Base-by-base conservation (phyloP, 2,329 filamentous ascomycete species). In the Cyanodermella asteris region DNA sequence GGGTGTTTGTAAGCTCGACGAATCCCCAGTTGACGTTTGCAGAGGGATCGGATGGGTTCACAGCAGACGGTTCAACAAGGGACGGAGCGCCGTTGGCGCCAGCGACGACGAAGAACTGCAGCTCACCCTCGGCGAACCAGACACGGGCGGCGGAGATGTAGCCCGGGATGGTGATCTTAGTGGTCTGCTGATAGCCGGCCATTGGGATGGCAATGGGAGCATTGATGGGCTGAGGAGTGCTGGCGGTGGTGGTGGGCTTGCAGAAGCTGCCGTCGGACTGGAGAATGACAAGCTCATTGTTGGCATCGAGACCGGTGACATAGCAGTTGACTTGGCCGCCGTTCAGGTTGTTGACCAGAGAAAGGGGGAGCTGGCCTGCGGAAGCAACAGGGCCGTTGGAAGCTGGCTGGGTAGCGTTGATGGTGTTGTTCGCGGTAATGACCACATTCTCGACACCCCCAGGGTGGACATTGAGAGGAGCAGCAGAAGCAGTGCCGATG, bases 21-120 rank as follows among this genome's bases (percentile, higher is more conserved):
- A 76, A 77, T 14, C 57, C 61, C 71, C 71, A 77, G 30, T 55
- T 47, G 23, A 61, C 47, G 18, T 59, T 49, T 40, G 67, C 66
- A 42, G 74, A 76, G 3, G 56, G 46, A 38, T 77, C 72, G 0
- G 56, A 44, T 0, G 55, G 43, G 43, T 81, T 81, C 16, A 64
- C 72, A 14, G 72, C 65, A 7, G 68, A 71, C 0, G 76, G 76
- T 47, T 81, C 74, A 21, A 81, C 74, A 8, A 82, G 55, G 2
- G 65, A 70, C 13, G 38, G 35, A 5, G 75, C 69, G 10, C 66
- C 68, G 15, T 38, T 34, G 6, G 32, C 40, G 10, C 27, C 28
- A 5, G 66, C 70, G 44, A 81, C 82, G 26, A 81, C 45, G 8
- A 65, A 52, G 46, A 82, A 82, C 1, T 57, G 65, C 24, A 81